phyloP scores from a whole-genome alignment of 306 rosid genomes.

The Argentina anserina region DNA sequence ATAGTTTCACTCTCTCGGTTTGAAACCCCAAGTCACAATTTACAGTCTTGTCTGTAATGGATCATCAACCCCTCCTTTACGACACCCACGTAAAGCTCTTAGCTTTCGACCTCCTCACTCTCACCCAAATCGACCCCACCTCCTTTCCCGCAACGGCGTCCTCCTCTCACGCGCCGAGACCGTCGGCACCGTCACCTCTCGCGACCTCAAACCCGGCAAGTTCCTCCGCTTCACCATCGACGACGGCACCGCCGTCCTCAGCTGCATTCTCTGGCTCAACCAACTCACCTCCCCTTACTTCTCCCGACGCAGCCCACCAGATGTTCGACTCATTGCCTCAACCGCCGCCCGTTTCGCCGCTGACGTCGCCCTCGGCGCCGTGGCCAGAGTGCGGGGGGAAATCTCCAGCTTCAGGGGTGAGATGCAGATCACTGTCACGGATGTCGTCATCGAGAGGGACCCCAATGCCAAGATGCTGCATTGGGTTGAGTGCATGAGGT shows the following conservation, averaged over 20 bases:
- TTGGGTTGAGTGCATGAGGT: constrained; percentile 57
- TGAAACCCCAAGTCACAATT: neutral
- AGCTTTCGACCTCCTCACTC: constrained; percentile 63
- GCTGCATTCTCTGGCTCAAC: constrained; percentile 84
- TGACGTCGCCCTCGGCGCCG: constrained; percentile 37
- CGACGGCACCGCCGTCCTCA: constrained; percentile 67
- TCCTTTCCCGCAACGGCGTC: constrained; percentile 44
- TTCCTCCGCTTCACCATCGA: constrained; percentile 59
- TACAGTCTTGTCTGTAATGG: neutral
- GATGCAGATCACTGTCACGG: constrained; percentile 68
- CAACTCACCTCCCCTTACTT: constrained; percentile 46
- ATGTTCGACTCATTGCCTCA: constrained; percentile 40
- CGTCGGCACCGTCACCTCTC: constrained; percentile 54
- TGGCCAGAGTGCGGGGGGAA: constrained; percentile 66
- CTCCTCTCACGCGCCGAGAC: constrained; percentile 48
- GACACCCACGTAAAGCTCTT: constrained; percentile 66
- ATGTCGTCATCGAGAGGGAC: constrained; percentile 66
- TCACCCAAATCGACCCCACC: constrained; percentile 29
- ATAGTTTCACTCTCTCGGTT: neutral
- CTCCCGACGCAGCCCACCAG: constrained; percentile 43
- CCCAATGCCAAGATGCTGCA: constrained; percentile 70
- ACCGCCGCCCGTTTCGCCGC: constrained; percentile 33
- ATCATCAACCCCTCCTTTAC: constrained; percentile 33
- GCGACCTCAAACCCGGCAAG: constrained; percentile 41
- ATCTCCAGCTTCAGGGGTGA: constrained; percentile 40